Percentiles rank a stretch among this genome's conserved stretches.
These are phyloP conservation scores for Pontederia crassipes DNA, from an alignment of 176 grass and related monocot species.

Conservation along the genomic window DNA sequence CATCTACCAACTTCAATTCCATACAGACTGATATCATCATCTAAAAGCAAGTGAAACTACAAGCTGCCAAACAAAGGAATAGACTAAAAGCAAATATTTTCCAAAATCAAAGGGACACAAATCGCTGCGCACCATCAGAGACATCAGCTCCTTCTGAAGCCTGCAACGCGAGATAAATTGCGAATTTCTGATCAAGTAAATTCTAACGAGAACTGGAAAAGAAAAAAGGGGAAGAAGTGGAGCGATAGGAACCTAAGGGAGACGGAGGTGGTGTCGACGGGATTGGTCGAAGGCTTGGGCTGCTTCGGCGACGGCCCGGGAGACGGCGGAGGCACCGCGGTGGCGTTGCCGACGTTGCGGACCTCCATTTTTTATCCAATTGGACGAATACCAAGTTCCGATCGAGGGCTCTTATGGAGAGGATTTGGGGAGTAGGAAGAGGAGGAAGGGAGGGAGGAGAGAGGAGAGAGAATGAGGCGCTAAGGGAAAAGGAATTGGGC, in stretches of 20 bases:
- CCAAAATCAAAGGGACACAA: neutral
- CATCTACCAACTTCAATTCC: too few species aligned
- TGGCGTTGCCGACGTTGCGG: constrained; percentile 13
- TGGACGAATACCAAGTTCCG: neutral
- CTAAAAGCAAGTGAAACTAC: too few species aligned
- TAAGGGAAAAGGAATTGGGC: too few species aligned
- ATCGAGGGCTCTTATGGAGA: neutral
- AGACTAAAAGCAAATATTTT: neutral
- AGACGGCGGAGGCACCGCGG: constrained; percentile 2
- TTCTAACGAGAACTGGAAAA: neutral
- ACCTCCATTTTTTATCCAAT: constrained; percentile 9
- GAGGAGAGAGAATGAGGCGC: neutral
- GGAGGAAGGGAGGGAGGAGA: neutral
- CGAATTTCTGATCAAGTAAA: neutral
- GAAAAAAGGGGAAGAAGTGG: neutral
- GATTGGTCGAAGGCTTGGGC: constrained; percentile 17
- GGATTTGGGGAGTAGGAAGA: too few species aligned
- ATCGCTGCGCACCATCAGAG: constrained; percentile 7
- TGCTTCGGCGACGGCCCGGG: constrained; percentile 12
- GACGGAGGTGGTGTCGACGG: constrained; percentile 21
- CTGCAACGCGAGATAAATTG: neutral
- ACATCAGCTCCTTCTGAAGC: constrained; percentile 25
- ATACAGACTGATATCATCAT: too few species aligned
- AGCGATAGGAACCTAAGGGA: constrained; percentile 9
- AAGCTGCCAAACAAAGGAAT: neutral